Percentiles rank a stretch among this genome's conserved stretches.
Conservation (phyloP, 805 yeast species). For the Cyberlindnera galapagoensis region DNA sequence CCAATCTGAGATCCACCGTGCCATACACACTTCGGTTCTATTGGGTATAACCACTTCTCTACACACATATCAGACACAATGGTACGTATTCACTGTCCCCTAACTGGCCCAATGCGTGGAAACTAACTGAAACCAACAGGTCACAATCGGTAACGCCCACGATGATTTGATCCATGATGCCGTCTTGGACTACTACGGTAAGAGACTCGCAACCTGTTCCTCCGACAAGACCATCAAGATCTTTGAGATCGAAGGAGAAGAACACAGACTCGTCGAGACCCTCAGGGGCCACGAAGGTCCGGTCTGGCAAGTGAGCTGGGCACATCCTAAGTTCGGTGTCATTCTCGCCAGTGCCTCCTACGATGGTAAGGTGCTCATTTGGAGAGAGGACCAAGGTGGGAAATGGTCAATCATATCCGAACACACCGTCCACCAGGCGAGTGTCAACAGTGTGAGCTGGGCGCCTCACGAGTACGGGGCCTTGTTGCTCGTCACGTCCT, state of each 20-base stretch:
- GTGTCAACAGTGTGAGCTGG: slow-evolving; percentile 93
- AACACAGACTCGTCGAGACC: slow-evolving; percentile 76
- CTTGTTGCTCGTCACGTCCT: slow-evolving; percentile 78
- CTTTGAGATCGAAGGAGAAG: slow-evolving; percentile 84
- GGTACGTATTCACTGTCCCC: slow-evolving; percentile 2
- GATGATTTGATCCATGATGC: slow-evolving; percentile 95
- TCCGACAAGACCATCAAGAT: slow-evolving; percentile 94
- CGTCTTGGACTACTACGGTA: slow-evolving; percentile 93
- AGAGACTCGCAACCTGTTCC: slow-evolving; percentile 91
- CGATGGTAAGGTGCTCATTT: slow-evolving; percentile 88
- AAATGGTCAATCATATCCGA: slow-evolving; percentile 80
- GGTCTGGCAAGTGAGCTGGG: slow-evolving; percentile 99
- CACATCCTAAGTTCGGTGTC: slow-evolving; percentile 96
- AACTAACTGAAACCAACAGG: slow-evolving; percentile 35
- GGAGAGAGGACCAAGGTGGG: slow-evolving; percentile 88
- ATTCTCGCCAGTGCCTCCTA: slow-evolving; percentile 92
- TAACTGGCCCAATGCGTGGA: background rate
- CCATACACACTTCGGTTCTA: too few relatives aligned
- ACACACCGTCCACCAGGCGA: slow-evolving; percentile 85
- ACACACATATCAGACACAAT: slow-evolving; percentile 2
- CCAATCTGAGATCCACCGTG: too few relatives aligned
- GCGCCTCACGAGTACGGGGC: slow-evolving; percentile 98
- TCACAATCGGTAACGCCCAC: slow-evolving; percentile 85
- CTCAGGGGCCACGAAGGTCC: slow-evolving; percentile 95
- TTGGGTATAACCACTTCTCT: too few relatives aligned